Percentiles rank a stretch among this genome's conserved stretches.
These are phyloP conservation scores for Candida michaelii DNA, from an alignment of 805 yeast genomes.

Conservation along the genomic window DNA sequence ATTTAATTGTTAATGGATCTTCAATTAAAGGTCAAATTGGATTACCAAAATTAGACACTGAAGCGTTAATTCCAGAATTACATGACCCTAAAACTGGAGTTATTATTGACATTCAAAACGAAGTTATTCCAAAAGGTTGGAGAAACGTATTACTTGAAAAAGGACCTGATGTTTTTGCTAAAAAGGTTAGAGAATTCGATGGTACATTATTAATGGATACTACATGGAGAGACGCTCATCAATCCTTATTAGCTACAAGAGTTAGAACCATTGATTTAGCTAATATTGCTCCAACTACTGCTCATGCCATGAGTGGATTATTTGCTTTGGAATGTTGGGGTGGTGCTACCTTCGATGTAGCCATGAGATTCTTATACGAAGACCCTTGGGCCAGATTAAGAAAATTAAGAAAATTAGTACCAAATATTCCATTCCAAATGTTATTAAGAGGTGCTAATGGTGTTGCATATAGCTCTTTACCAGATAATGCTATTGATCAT, in stretches of 20 bases:
- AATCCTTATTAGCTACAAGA: constrained; percentile 94
- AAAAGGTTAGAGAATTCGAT: constrained; percentile 75
- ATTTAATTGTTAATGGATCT: constrained; percentile 92
- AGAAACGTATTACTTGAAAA: constrained; percentile 78
- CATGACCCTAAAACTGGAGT: constrained; percentile 61
- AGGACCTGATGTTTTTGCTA: constrained; percentile 90
- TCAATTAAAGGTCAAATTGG: constrained; percentile 96
- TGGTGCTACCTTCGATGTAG: constrained; percentile 98
- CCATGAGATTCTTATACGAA: constrained; percentile 97
- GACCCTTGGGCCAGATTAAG: constrained; percentile 98
- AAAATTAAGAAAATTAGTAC: constrained; percentile 82
- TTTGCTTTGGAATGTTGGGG: constrained; percentile 99
- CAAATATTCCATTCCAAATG: constrained; percentile 99
- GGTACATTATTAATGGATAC: constrained; percentile 97
- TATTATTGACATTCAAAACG: constrained; percentile 54
- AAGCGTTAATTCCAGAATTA: constrained; percentile 73
- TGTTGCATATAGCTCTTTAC: constrained; percentile 95
- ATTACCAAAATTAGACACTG: constrained; percentile 73
- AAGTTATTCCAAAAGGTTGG: constrained; percentile 75
- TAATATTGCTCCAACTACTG: constrained; percentile 91
- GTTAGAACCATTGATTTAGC: constrained; percentile 90
- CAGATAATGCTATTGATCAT: constrained; percentile 98
- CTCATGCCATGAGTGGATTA: constrained; percentile 84
- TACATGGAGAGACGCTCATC: constrained; percentile 99
- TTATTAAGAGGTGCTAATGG: constrained; percentile 99